Percentiles rank a stretch among this genome's conserved stretches.
phyloP scores from a whole-genome alignment of 805 yeast species.

The Ogataea salicorniae region DNA sequence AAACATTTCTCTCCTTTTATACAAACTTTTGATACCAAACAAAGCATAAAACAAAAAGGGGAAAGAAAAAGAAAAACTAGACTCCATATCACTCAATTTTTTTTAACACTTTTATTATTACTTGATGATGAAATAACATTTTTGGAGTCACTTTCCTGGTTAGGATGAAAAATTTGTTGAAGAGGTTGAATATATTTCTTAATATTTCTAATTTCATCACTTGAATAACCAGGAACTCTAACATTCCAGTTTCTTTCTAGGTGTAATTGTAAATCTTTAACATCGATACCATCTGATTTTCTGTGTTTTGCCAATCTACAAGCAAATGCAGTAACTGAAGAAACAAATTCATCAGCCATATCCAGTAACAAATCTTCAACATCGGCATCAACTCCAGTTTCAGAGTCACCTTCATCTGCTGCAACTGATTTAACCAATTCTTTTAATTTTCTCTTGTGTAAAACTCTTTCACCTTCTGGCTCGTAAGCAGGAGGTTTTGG shows the following conservation, averaged over 20 bases:
- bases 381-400: conserved; percentile 88
- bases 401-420: conserved; percentile 85
- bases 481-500: conserved; percentile 79
- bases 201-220: conserved; percentile 81
- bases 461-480: conserved; percentile 71
- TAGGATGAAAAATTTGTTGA: too few species aligned
- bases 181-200: conserved; percentile 53
- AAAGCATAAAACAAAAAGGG: too few species aligned
- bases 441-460: conserved; percentile 82
- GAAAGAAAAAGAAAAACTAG: too few species aligned
- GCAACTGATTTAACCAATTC: conserved; percentile 83
- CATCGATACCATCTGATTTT: conserved; percentile 79
- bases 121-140: too few species aligned
- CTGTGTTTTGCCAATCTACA: conserved; percentile 94
- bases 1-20: too few species aligned
- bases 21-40: too few species aligned
- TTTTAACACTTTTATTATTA: too few species aligned
- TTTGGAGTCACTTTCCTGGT: too few species aligned
- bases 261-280: conserved; percentile 85
- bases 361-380: conserved; percentile 88
- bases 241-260: conserved; percentile 93
- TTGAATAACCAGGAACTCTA: conserved; percentile 85
- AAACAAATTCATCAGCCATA: conserved; percentile 94
- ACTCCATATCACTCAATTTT: too few species aligned
- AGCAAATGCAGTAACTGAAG: conserved; percentile 86